Percentiles rank a stretch among this genome's conserved stretches.
Evolutionary conservation across 768 basidiomycete genomes (phyloP).

Genomic region (Strobilomyces confusus): DNA sequence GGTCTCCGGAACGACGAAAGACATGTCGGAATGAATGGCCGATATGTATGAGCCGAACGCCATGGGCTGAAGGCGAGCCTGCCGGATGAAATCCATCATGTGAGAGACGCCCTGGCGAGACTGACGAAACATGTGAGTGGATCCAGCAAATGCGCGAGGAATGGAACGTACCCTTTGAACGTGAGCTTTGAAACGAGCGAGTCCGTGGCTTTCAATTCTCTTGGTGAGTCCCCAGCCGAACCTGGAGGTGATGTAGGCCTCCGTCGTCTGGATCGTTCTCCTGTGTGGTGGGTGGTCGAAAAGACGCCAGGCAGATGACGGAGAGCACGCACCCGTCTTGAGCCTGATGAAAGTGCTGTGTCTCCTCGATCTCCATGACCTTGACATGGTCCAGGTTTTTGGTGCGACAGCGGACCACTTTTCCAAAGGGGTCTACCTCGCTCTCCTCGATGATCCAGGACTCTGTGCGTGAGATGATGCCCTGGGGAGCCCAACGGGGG

Average conservation of each 20-base stretch:
- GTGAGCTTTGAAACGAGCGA: conserved; percentile 82
- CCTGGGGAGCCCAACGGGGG: conserved; percentile 86
- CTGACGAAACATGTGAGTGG: conserved; percentile 34
- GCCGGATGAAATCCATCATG: conserved; percentile 73
- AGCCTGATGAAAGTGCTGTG: conserved; percentile 64
- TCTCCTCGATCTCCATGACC: conserved; percentile 89
- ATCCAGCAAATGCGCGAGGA: background rate
- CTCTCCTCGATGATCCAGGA: conserved; percentile 95
- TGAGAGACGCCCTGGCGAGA: conserved; percentile 86
- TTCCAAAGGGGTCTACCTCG: conserved; percentile 82
- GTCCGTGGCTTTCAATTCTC: conserved; percentile 80
- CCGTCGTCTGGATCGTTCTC: conserved; percentile 80
- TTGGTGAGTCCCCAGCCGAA: conserved; percentile 91
- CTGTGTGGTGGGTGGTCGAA: conserved; percentile 33
- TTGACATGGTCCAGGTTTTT: conserved; percentile 93
- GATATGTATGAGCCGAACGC: conserved; percentile 37
- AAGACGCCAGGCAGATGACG: background rate
- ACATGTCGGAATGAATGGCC: conserved; percentile 31
- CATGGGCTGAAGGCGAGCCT: conserved; percentile 62
- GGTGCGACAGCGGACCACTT: conserved; percentile 72
- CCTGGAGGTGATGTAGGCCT: conserved; percentile 81
- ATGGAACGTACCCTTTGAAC: conserved; percentile 64
- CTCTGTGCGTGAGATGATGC: conserved; percentile 80
- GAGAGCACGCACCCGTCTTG: conserved; percentile 56
- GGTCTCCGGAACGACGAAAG: conserved; percentile 23